Base-by-base conservation (phyloP, 1,284 basidiomycete species). In the Boletus mariae region DNA sequence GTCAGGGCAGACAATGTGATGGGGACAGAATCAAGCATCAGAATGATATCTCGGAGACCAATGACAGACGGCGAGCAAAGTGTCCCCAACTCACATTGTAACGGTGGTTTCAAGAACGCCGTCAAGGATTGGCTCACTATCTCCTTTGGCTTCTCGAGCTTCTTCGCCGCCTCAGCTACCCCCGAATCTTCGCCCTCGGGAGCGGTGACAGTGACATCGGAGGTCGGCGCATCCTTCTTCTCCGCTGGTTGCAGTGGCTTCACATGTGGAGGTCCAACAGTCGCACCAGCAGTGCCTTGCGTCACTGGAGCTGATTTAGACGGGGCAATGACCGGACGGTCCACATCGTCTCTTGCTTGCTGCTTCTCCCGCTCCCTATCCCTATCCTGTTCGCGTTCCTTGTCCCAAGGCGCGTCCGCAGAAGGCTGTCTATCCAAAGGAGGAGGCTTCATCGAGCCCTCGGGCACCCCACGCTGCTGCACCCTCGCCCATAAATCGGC, bases 51-150 rank as follows among this genome's bases (percentile, higher is more conserved):
- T 17, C 17, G 17, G 17, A 17, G 17, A 17, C 17, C 17, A 17
- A 17, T 17, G 17, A 17, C 17, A 17, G 17, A 17, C 17, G 17
- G 17, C 1, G 17, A 5, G 5, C 25, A 25, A 5, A 5, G 2
- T 5, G 25, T 25, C 25, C 25, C 5, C 2, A 25, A 17, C 17
- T 17, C 17, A 17, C 17, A 17, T 17, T 17, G 17, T 57, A 92
- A 92, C 59, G 88, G 88, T 13, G 90, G 90, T 5, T 74, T 92
- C 49, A 85, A 85, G 65, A 92, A 92, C 58, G 90, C 90, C 59
- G 79, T 89, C 46, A 75, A 78, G 29, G 74, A 75, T 25, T 75
- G 80, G 1, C 58, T 82, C 11, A 59, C 65, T 1, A 17, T 87
- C 66, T 87, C 85, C 57, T 73, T 73, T 9, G 57, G 64, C 45